Conservation (phyloP, 495 filamentous ascomycete species). For the Lepraria neglecta region DNA sequence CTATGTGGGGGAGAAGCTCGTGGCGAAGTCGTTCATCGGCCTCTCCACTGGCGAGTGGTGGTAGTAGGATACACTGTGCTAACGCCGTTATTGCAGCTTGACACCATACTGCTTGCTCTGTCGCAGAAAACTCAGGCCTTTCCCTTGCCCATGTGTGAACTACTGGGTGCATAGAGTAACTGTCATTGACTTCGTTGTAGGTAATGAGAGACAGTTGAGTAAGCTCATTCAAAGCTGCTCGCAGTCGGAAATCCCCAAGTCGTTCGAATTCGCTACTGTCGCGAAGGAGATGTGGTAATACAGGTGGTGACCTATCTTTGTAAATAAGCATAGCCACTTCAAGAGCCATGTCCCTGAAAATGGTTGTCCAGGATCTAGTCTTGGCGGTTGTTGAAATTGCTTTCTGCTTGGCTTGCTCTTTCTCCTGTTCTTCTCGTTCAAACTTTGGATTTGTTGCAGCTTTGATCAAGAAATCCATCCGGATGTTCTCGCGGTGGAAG, state of each 20-base stretch:
- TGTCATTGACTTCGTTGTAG: conserved; percentile 27
- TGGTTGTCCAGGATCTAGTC: neutral
- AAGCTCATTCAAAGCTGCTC: conserved; percentile 30
- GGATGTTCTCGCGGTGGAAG: conserved; percentile 33
- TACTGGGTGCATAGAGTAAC: conserved; percentile 39
- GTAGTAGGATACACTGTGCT: conserved; percentile 29
- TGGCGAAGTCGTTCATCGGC: neutral
- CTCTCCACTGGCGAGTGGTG: conserved; percentile 23
- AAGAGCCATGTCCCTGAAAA: conserved; percentile 15
- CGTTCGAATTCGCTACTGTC: conserved; percentile 22
- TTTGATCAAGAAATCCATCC: conserved; percentile 31
- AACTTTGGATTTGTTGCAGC: conserved; percentile 23
- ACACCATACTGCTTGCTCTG: conserved; percentile 37
- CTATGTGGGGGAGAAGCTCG: conserved; percentile 27
- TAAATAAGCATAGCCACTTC: conserved; percentile 10
- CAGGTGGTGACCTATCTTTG: conserved; percentile 20
- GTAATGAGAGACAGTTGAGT: conserved; percentile 31
- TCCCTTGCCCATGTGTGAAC: conserved; percentile 38
- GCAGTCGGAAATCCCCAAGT: conserved; percentile 20
- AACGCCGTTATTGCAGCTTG: conserved; percentile 31
- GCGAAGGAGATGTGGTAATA: conserved; percentile 28
- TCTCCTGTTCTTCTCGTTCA: conserved; percentile 15
- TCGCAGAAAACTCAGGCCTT: conserved; percentile 30
- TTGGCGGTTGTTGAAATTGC: neutral
- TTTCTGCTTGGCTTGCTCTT: conserved; percentile 1